Evolutionary conservation across 1,284 basidiomycete genomes (phyloP).

Genomic region (Papiliotrema fonsecae): DNA sequence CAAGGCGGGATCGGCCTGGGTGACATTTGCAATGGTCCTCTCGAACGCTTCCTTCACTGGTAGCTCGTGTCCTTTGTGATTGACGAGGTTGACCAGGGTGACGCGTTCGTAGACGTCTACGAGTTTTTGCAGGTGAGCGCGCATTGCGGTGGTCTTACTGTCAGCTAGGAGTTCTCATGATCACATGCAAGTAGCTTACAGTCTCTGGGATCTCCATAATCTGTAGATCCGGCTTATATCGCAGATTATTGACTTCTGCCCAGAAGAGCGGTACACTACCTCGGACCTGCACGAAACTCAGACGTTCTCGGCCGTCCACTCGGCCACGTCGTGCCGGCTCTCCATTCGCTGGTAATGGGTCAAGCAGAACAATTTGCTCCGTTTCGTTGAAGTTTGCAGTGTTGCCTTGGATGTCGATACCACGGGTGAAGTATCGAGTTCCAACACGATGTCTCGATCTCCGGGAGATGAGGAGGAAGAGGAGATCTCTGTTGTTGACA

Average conservation of each 20-base stretch:
- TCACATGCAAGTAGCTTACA: slow-evolving; percentile 49
- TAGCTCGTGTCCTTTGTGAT: slow-evolving; percentile 90
- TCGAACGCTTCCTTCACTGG: slow-evolving; percentile 97
- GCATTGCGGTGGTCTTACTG: slow-evolving; percentile 64
- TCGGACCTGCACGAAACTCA: slow-evolving; percentile 88
- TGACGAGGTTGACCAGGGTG: slow-evolving; percentile 85
- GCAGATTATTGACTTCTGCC: slow-evolving; percentile 93
- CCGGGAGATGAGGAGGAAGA: slow-evolving; percentile 84
- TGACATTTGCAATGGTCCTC: slow-evolving; percentile 56
- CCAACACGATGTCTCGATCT: slow-evolving; percentile 91
- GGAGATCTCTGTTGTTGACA: slow-evolving; percentile 74
- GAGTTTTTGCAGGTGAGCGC: slow-evolving; percentile 71
- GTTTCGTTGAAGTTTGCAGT: slow-evolving; percentile 89
- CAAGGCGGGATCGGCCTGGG: slow-evolving; percentile 33
- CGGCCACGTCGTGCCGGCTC: slow-evolving; percentile 32
- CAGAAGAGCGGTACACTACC: slow-evolving; percentile 94
- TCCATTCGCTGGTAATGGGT: slow-evolving; percentile 52
- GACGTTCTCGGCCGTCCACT: slow-evolving; percentile 50
- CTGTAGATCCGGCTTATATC: slow-evolving; percentile 95
- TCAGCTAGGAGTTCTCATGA: background rate
- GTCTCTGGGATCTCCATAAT: slow-evolving; percentile 89
- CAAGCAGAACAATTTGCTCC: slow-evolving; percentile 81
- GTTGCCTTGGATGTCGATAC: slow-evolving; percentile 66
- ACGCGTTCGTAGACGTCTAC: slow-evolving; percentile 73
- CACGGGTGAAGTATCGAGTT: slow-evolving; percentile 94